Evolutionary conservation across 2,329 filamentous ascomycete species (phyloP).

Genomic region (Niveomyces coronatus): DNA sequence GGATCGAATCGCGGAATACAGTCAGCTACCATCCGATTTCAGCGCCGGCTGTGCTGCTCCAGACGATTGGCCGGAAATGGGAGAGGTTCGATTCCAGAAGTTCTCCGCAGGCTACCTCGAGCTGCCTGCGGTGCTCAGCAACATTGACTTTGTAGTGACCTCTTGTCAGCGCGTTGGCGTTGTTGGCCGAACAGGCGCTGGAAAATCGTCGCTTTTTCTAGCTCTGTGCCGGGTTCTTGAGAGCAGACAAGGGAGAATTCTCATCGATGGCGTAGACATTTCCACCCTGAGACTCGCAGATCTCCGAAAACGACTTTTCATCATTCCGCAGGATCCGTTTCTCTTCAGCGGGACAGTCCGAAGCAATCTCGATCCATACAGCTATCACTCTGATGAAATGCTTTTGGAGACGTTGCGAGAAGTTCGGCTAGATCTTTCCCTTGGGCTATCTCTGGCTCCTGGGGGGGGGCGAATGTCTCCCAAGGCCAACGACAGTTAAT

Average conservation of each 20-base stretch:
- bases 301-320: slow-evolving; percentile 55
- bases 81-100: too few species aligned
- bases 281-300: slow-evolving; percentile 53
- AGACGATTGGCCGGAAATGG: too few species aligned
- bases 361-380: slow-evolving; percentile 60
- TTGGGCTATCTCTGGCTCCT: slow-evolving; percentile 39
- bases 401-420: slow-evolving; percentile 53
- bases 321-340: slow-evolving; percentile 63
- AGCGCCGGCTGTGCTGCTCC: too few species aligned
- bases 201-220: not conserved
- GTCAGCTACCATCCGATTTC: too few species aligned
- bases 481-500: slow-evolving; percentile 60
- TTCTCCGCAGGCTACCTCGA: too few species aligned
- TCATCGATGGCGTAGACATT: slow-evolving; percentile 26
- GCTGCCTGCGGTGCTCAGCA: too few species aligned
- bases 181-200: not conserved
- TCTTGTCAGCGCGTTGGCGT: slow-evolving; percentile 47
- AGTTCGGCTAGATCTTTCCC: slow-evolving; percentile 55
- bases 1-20: too few species aligned
- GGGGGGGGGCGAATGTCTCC: slow-evolving; percentile 33
- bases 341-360: slow-evolving; percentile 63
- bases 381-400: slow-evolving; percentile 50
- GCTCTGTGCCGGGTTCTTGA: not conserved
- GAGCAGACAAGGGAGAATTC: not conserved
- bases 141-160: slow-evolving; percentile 25